Evolutionary conservation across 306 rosid species (phyloP), one percentile per base, ranked within the genome.

Genomic region (Betula pendula): DNA sequence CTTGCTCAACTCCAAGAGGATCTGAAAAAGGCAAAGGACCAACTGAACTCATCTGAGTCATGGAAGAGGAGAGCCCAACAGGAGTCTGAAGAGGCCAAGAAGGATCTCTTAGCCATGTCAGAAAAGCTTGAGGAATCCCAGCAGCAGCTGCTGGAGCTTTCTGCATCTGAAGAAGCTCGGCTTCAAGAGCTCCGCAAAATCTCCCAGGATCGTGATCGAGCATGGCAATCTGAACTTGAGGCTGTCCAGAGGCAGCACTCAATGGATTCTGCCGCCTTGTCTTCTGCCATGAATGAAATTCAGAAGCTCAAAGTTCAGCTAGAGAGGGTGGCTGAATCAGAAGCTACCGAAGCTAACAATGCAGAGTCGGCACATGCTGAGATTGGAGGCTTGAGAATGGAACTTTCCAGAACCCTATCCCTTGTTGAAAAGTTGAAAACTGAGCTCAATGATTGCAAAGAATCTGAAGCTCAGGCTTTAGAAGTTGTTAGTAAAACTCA

Each of bases 211-310:
- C 88, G 97, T 0, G 98, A 94, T 80, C 77, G 87, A 81, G 98
- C 87, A 7, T 94, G 98, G 98, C 89, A 94, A 58, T 94, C 96
- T 22, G 98, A 94, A 71, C 93, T 94, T 16, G 93, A 90, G 85
- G 98, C 97, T 49, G 87, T 90, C 70, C 94, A 87, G 82, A 86
- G 88, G 80, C 98, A 94, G 83, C 96, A 93, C 47, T 75, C 96
- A n/a, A 90, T 90, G 91, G 98, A 94, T 75, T 88, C 95, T 51
- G 27, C 96, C 51, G 91, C 97, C 56, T 67, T 92, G 69, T 81
- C 83, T 76, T 92, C 98, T 80, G 89, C 96, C 49, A 85, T 84
- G 79, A 89, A 88, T 65, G 98, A 94, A 82, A 86, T 92, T 53
- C 98, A 94, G 83, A 92, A 87, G 84, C 91, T 92, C 87, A 90